A percentile compares a stretch with the other conserved stretches of the same genome.
phyloP scores from a whole-genome alignment of 495 filamentous ascomycete species.

The Cudoniella acicularis region DNA sequence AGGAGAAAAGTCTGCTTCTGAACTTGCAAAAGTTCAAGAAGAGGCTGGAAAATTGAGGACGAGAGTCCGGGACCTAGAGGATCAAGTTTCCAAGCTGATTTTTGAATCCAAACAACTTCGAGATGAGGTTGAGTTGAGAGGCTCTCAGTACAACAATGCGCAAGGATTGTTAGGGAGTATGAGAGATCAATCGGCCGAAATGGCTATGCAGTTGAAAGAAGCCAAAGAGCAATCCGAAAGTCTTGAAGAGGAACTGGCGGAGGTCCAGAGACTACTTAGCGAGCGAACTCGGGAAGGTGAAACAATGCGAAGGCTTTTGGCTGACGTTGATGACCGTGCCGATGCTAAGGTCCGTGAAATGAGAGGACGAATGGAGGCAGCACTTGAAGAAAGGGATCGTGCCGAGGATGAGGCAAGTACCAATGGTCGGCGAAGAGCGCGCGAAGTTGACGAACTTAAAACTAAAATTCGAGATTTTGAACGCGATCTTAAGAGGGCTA shows the following conservation, averaged over 20 bases:
- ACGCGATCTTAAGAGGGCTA: conserved; percentile 62
- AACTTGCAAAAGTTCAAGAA: conserved; percentile 66
- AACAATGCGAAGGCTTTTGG: conserved; percentile 86
- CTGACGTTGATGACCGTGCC: conserved; percentile 79
- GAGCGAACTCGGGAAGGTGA: conserved; percentile 94
- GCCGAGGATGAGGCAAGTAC: conserved; percentile 86
- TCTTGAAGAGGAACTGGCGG: conserved; percentile 89
- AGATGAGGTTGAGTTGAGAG: conserved; percentile 81
- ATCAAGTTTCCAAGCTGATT: conserved; percentile 59
- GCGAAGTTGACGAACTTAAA: conserved; percentile 86
- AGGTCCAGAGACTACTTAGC: conserved; percentile 80
- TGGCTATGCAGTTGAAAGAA: conserved; percentile 92
- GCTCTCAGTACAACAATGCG: conserved; percentile 77
- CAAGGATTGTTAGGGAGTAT: conserved; percentile 85
- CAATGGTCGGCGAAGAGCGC: conserved; percentile 66
- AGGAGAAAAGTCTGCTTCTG: conserved; percentile 60
- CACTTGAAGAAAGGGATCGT: conserved; percentile 86
- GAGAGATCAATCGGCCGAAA: conserved; percentile 85
- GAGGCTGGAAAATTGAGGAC: conserved; percentile 60
- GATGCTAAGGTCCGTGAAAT: conserved; percentile 81
- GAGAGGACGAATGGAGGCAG: conserved; percentile 82
- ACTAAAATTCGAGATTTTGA: conserved; percentile 76
- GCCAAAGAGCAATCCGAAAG: conserved; percentile 75
- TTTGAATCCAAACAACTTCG: conserved; percentile 62
- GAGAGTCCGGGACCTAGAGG: conserved; percentile 66